Percentiles rank a stretch among this genome's conserved stretches.
These are phyloP conservation scores for Colletotrichum sidae DNA, from an alignment of 2,329 filamentous ascomycete genomes.

Conservation along the genomic window DNA sequence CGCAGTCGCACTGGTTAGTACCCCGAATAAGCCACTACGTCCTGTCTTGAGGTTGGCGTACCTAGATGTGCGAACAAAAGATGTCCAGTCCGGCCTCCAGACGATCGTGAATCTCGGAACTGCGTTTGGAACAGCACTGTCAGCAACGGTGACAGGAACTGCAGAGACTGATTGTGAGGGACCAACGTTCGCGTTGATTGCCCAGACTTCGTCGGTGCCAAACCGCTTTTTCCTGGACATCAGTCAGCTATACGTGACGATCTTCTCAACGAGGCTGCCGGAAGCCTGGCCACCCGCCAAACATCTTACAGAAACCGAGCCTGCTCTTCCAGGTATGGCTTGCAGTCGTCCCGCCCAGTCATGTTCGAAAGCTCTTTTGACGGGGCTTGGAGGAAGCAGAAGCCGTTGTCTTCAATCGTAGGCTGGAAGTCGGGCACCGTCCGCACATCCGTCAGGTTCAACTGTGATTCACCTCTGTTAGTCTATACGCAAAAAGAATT, in stretches of 20 bases:
- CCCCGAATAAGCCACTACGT: too few relatives aligned
- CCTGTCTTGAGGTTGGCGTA: not conserved
- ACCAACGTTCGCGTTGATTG: slow-evolving; percentile 12
- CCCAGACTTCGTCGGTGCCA: slow-evolving; percentile 2
- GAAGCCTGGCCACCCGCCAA: not conserved
- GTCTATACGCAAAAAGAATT: too few relatives aligned
- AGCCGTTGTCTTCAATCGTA: slow-evolving; percentile 8
- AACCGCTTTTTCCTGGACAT: not conserved
- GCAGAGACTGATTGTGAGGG: not conserved
- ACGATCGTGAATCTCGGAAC: slow-evolving; percentile 2
- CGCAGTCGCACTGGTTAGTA: too few relatives aligned
- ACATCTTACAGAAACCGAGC: slow-evolving; percentile 1
- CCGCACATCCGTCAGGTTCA: slow-evolving; percentile 11
- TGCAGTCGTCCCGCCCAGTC: slow-evolving; percentile 3
- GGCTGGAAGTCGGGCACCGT: slow-evolving; percentile 6
- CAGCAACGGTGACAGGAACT: too few relatives aligned
- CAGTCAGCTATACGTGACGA: too few relatives aligned
- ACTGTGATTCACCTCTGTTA: not conserved
- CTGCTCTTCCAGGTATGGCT: slow-evolving; percentile 6
- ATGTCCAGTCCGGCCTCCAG: slow-evolving; percentile 6
- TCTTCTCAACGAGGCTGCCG: too few relatives aligned
- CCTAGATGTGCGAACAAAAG: slow-evolving; percentile 10
- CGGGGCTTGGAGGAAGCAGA: slow-evolving; percentile 6
- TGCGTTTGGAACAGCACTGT: not conserved
- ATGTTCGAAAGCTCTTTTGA: not conserved